A percentile compares a stretch with the other conserved stretches of the same genome.
phyloP scores from a whole-genome alignment of 1,139 yeast species.

The Yamadazyma friedrichii region DNA sequence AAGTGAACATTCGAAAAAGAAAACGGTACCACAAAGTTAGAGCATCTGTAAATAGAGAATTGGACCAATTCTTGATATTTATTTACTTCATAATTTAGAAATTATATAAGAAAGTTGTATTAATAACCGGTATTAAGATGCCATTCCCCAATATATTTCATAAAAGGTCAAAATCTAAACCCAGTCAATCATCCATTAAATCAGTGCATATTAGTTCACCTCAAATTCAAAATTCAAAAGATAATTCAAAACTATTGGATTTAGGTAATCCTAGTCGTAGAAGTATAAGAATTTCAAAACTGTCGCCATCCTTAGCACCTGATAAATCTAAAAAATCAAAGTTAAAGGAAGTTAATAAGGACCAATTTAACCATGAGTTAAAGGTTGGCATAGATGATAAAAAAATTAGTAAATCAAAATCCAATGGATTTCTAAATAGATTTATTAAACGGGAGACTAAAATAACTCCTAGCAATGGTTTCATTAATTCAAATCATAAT shows the following conservation, averaged over 20 bases:
- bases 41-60: no score
- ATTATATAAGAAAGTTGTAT: no score
- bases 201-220: not conserved
- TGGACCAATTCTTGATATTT: no score
- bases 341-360: not conserved
- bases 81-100: no score
- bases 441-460: constrained; percentile 1
- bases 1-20: no score
- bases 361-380: no score
- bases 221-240: not conserved
- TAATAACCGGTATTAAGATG: not conserved
- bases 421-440: constrained; percentile 8
- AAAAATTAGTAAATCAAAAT: constrained; percentile 6
- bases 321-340: not conserved
- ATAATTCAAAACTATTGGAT: not conserved
- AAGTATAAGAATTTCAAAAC: not conserved
- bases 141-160: constrained; percentile 4
- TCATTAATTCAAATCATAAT: no score
- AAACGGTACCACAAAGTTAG: no score
- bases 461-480: not conserved
- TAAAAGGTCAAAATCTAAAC: constrained; percentile 2
- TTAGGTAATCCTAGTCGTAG: constrained; percentile 1
- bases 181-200: not conserved
- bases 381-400: no score
- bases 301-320: not conserved